A percentile compares a stretch with the other conserved stretches of the same genome.
phyloP scores from a whole-genome alignment of 306 rosid species.

The Cucurbita maxima region DNA sequence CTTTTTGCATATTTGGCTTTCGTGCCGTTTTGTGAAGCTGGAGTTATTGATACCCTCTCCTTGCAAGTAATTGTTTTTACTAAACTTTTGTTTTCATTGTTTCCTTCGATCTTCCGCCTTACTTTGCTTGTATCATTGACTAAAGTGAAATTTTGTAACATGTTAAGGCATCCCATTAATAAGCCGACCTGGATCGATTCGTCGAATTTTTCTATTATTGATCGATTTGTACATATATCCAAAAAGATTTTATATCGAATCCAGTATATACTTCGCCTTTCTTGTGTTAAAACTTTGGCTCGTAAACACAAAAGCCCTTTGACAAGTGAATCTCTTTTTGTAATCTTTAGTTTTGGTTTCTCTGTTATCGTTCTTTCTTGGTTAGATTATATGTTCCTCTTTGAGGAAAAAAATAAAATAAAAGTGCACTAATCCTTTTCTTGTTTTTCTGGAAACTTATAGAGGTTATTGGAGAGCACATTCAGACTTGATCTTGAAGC shows the following conservation, averaged over 20 bases:
- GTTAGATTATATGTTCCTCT: not conserved
- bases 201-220: too few species aligned
- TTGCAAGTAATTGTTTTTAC: conserved; percentile 52
- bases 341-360: not conserved
- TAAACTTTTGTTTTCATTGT: not conserved
- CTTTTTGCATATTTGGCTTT: conserved; percentile 79
- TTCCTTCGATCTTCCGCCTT: not conserved
- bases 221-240: too few species aligned
- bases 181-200: too few species aligned
- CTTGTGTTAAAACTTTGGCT: too few species aligned
- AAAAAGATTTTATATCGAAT: too few species aligned
- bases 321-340: not conserved
- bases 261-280: too few species aligned
- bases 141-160: too few species aligned
- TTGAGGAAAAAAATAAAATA: too few species aligned
- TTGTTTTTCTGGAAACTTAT: conserved; percentile 10
- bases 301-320: not conserved
- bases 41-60: conserved; percentile 67
- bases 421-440: conserved; percentile 3
- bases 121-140: too few species aligned
- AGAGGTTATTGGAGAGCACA: conserved; percentile 95
- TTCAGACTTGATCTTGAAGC: conserved; percentile 73
- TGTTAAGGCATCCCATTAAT: too few species aligned
- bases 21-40: conserved; percentile 87
- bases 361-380: not conserved